These are phyloP conservation scores for Malassezia sp. DNA, from an alignment of 1,284 basidiomycete species.

Conservation along the genomic window DNA sequence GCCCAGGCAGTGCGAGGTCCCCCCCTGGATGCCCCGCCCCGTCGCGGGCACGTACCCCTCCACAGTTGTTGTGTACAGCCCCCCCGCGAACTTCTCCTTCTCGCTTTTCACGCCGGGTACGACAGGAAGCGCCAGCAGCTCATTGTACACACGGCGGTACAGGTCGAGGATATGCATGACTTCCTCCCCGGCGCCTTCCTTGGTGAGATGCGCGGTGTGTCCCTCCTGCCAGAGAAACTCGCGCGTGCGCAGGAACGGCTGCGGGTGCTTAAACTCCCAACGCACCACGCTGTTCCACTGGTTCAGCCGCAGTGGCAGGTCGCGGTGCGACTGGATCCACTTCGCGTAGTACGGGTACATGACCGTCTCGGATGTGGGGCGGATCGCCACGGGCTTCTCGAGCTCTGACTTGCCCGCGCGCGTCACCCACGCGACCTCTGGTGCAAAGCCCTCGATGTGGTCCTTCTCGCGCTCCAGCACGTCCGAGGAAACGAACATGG, in stretches of 20 bases:
- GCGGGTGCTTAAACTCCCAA: conserved; percentile 99
- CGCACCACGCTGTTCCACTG: conserved; percentile 99
- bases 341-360: conserved; percentile 97
- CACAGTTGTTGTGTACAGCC: conserved; percentile 92
- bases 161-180: conserved; percentile 88
- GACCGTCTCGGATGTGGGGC: conserved; percentile 92
- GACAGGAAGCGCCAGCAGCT: conserved; percentile 91
- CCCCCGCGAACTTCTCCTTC: conserved; percentile 98
- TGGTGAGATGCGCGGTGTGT: conserved; percentile 85
- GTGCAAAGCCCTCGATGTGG: conserved; percentile 98
- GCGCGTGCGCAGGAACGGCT: conserved; percentile 96
- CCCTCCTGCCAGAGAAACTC: conserved; percentile 99
- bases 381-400: conserved; percentile 93
- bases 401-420: conserved; percentile 82
- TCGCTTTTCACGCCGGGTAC: conserved; percentile 94
- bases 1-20: conserved; percentile 92
- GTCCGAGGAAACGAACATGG: conserved; percentile 90
- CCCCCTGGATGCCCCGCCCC: conserved; percentile 92
- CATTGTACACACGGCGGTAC: conserved; percentile 91
- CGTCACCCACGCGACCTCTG: conserved; percentile 99
- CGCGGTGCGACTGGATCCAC: conserved; percentile 96
- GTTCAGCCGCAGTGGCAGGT: conserved; percentile 92
- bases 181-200: conserved; percentile 77
- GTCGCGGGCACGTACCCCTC: conserved; percentile 97
- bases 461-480: conserved; percentile 95